Conservation (phyloP, 2,329 filamentous ascomycete species). For the Magnaporthales sp. region DNA sequence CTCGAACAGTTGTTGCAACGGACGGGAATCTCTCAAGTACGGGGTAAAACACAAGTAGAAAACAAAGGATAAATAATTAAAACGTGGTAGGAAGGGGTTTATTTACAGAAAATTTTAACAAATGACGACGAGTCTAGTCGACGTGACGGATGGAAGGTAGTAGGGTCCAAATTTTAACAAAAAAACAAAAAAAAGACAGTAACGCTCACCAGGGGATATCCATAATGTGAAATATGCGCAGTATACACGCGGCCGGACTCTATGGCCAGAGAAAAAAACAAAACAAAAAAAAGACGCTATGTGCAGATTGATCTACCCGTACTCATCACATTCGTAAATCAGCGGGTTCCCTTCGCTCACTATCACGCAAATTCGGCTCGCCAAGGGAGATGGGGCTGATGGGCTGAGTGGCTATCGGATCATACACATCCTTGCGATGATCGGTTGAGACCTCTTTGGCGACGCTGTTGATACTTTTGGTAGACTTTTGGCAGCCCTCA, state of each 20-base stretch:
- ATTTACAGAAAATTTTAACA: background rate
- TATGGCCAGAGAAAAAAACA: background rate
- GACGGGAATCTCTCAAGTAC: background rate
- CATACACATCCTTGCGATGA: background rate
- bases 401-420: background rate
- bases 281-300: background rate
- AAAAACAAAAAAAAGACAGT: background rate
- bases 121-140: no score
- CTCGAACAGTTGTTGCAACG: background rate
- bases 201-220: constrained; percentile 1
- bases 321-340: background rate
- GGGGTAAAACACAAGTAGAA: background rate
- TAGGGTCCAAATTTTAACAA: background rate
- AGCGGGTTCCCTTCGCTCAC: background rate
- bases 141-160: no score
- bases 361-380: background rate
- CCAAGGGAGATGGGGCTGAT: constrained; percentile 6
- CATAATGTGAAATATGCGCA: background rate
- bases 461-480: background rate
- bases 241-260: background rate
- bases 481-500: background rate
- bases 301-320: background rate
- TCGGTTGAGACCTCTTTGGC: background rate
- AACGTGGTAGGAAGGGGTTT: background rate
- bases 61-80: background rate